Evolutionary conservation across 2,329 filamentous ascomycete genomes (phyloP).

Genomic region (Dothistroma pini): DNA sequence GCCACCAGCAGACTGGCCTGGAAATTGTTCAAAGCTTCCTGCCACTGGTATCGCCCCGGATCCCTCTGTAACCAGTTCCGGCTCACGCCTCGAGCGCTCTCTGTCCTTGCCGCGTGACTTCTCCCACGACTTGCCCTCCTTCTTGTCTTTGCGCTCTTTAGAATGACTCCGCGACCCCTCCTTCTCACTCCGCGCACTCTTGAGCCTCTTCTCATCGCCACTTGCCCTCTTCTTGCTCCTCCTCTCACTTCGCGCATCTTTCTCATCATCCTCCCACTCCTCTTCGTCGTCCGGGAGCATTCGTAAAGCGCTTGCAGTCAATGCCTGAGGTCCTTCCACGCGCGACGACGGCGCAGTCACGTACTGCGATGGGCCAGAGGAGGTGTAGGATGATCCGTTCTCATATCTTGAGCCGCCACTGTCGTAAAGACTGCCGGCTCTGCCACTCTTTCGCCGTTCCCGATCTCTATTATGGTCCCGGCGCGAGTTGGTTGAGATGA

Average conservation of each 20-base stretch:
- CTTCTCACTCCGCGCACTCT: constrained; percentile 33
- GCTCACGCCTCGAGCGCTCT: constrained; percentile 13
- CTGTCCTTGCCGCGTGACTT: constrained; percentile 22
- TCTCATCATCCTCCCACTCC: constrained; percentile 34
- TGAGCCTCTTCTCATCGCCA: constrained; percentile 27
- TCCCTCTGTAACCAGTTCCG: constrained; percentile 17
- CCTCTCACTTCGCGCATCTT: constrained; percentile 28
- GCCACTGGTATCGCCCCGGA: constrained; percentile 28
- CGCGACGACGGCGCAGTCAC: constrained; percentile 36
- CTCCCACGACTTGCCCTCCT: constrained; percentile 14
- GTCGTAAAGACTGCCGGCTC: constrained; percentile 27
- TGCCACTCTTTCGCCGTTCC: constrained; percentile 24
- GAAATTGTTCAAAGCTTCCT: constrained; percentile 34
- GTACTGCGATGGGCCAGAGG: constrained; percentile 25
- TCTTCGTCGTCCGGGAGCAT: constrained; percentile 31
- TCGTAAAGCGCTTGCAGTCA: constrained; percentile 36
- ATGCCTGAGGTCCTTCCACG: constrained; percentile 22
- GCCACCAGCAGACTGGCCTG: constrained; percentile 27
- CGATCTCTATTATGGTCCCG: constrained; percentile 23
- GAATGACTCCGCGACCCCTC: constrained; percentile 30
- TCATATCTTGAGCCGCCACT: constrained; percentile 14
- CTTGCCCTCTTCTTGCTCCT: constrained; percentile 29
- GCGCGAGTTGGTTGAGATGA: constrained; percentile 24
- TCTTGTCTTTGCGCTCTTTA: constrained; percentile 21
- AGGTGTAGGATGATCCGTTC: constrained; percentile 8